phyloP scores from a whole-genome alignment of 192 early-diverging fungal species.

The Helicostylum pulchrum region DNA sequence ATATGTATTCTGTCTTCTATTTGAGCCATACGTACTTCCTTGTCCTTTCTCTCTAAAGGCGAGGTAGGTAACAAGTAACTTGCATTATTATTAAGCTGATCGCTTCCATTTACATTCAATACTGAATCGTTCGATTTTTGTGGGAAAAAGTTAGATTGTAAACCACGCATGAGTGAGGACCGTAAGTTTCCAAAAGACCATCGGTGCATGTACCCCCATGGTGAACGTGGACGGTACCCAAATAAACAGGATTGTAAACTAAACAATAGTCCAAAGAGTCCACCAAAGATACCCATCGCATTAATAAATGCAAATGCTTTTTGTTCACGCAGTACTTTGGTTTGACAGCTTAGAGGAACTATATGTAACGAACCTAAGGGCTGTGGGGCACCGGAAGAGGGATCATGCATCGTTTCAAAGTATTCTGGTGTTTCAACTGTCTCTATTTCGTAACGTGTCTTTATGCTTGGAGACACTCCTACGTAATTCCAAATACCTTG shows the following conservation, averaged over 20 bases:
- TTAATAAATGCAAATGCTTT: slow-evolving; percentile 24
- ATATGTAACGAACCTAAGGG: neutral
- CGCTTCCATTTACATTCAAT: too few species aligned
- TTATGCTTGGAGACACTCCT: neutral
- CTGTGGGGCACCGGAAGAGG: neutral
- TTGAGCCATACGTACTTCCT: slow-evolving; percentile 1
- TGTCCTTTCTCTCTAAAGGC: neutral
- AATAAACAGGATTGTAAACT: slow-evolving; percentile 31
- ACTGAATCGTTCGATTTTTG: too few species aligned
- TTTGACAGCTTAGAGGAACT: neutral
- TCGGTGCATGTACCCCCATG: slow-evolving; percentile 36
- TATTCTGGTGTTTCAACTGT: neutral
- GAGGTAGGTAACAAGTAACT: too few species aligned
- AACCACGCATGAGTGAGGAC: slow-evolving; percentile 12
- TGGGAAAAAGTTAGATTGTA: slow-evolving; percentile 7
- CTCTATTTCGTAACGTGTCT: neutral
- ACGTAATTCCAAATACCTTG: slow-evolving; percentile 3
- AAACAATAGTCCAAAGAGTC: slow-evolving; percentile 23
- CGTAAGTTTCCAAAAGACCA: slow-evolving; percentile 33
- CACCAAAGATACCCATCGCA: slow-evolving; percentile 31
- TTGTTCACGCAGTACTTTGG: slow-evolving; percentile 10
- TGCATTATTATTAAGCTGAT: too few species aligned
- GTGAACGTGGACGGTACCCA: slow-evolving; percentile 31
- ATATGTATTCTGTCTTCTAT: slow-evolving; percentile 22
- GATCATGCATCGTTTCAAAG: neutral